A percentile compares a stretch with the other conserved stretches of the same genome.
phyloP scores from a whole-genome alignment of 2,329 filamentous ascomycete species.

The Fusarium xyrophilum region DNA sequence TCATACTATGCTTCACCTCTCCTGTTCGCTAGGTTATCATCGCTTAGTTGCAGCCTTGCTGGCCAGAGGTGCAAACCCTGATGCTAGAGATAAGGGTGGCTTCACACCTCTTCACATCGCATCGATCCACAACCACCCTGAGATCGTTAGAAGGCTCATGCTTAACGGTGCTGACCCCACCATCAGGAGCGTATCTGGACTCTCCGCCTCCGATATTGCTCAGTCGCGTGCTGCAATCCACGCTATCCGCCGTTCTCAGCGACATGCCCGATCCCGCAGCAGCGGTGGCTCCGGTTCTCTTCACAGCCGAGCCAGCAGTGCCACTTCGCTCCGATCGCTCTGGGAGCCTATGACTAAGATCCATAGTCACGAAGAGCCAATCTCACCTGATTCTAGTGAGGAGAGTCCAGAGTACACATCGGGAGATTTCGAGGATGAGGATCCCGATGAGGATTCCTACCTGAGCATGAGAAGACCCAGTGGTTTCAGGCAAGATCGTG shows the following conservation, averaged over 20 bases:
- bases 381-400: constrained; percentile 52
- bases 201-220: constrained; percentile 74
- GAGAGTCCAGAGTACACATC: constrained; percentile 56
- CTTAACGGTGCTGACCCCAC: constrained; percentile 75
- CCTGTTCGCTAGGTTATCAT: constrained; percentile 75
- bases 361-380: constrained; percentile 45
- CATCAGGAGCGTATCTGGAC: constrained; percentile 72
- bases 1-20: constrained; percentile 82
- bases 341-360: constrained; percentile 62
- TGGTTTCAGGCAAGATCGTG: constrained; percentile 40
- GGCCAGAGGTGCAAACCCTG: constrained; percentile 77
- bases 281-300: constrained; percentile 67
- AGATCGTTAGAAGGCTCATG: constrained; percentile 79
- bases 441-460: constrained; percentile 49
- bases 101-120: constrained; percentile 86
- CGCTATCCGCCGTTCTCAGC: constrained; percentile 67
- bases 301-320: constrained; percentile 69
- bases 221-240: constrained; percentile 69
- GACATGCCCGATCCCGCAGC: constrained; percentile 71
- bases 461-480: constrained; percentile 48
- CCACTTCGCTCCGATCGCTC: constrained; percentile 69
- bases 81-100: constrained; percentile 77
- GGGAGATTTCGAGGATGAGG: constrained; percentile 53
- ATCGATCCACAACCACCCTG: constrained; percentile 74
- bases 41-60: constrained; percentile 79